These are phyloP conservation scores for Cystobasidium sp. DNA, from an alignment of 1,284 basidiomycete species.

Conservation along the genomic window DNA sequence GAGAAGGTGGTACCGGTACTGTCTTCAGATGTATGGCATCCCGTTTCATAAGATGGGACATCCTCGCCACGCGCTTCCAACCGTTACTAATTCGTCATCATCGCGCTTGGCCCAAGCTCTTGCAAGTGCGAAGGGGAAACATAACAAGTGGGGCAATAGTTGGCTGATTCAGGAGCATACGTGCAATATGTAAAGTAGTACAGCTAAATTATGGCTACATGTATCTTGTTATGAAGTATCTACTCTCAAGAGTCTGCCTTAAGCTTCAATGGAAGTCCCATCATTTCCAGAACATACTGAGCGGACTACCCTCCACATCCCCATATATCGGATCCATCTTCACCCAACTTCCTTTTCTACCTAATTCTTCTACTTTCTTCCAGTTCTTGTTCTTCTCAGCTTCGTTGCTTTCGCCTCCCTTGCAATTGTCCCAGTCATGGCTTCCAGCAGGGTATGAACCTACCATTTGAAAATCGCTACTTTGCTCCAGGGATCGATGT, in stretches of 20 bases:
- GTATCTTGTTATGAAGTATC: background rate
- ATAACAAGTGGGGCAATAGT: background rate
- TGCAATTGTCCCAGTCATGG: constrained; percentile 35
- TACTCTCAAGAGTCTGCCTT: background rate
- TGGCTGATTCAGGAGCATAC: background rate
- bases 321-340: constrained; percentile 41
- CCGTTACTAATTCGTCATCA: background rate
- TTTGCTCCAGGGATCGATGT: constrained; percentile 28
- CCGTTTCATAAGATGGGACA: too few relatives aligned
- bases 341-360: constrained; percentile 18
- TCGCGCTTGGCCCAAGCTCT: background rate
- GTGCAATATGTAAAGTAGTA: background rate
- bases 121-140: background rate
- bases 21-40: too few relatives aligned
- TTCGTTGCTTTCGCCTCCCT: background rate
- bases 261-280: too few relatives aligned
- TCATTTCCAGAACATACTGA: constrained; percentile 19
- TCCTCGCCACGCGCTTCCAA: too few relatives aligned
- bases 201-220: background rate
- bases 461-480: constrained; percentile 40
- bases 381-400: constrained; percentile 15
- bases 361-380: constrained; percentile 23
- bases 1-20: too few relatives aligned
- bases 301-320: constrained; percentile 4
- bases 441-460: constrained; percentile 34